Percentiles rank a stretch among this genome's conserved stretches.
Evolutionary conservation across 805 yeast genomes (phyloP).

Genomic region (Aciculoconidium aculeatum): DNA sequence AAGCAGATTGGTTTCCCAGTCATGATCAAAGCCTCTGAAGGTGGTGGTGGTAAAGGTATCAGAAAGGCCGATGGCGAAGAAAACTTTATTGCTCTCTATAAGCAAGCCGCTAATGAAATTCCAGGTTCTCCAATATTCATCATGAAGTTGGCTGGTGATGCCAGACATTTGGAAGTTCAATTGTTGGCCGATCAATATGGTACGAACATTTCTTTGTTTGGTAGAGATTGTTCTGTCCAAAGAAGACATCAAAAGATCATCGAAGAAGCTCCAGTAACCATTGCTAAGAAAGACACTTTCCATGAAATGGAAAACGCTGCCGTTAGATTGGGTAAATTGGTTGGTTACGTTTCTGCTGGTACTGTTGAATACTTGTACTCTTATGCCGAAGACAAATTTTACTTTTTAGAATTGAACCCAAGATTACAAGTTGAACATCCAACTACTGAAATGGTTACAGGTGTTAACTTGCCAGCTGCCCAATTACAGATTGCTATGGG

Average conservation of each 20-base stretch:
- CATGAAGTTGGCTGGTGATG: slow-evolving; percentile 95
- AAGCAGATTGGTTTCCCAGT: slow-evolving; percentile 92
- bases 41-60: slow-evolving; percentile 99
- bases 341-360: slow-evolving; percentile 98
- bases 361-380: slow-evolving; percentile 97
- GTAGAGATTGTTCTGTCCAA: slow-evolving; percentile 99
- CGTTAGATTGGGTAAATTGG: slow-evolving; percentile 91
- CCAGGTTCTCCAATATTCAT: slow-evolving; percentile 99
- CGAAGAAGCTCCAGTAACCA: slow-evolving; percentile 98
- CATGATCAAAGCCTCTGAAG: slow-evolving; percentile 99
- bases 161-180: slow-evolving; percentile 98
- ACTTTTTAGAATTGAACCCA: slow-evolving; percentile 95
- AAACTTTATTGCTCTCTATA: slow-evolving; percentile 69
- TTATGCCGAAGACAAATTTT: slow-evolving; percentile 88
- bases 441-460: slow-evolving; percentile 98
- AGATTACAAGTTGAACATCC: slow-evolving; percentile 99
- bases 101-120: slow-evolving; percentile 94
- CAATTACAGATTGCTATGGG: slow-evolving; percentile 99
- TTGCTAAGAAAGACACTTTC: slow-evolving; percentile 84
- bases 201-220: slow-evolving; percentile 92
- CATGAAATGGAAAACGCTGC: slow-evolving; percentile 94
- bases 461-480: slow-evolving; percentile 97
- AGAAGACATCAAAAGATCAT: slow-evolving; percentile 99
- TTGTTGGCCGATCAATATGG: slow-evolving; percentile 97
- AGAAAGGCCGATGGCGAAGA: slow-evolving; percentile 87